Evolutionary conservation across 306 rosid species (phyloP), one percentile per base, ranked within the genome.

Genomic region (Pachyrhizus erosus): DNA sequence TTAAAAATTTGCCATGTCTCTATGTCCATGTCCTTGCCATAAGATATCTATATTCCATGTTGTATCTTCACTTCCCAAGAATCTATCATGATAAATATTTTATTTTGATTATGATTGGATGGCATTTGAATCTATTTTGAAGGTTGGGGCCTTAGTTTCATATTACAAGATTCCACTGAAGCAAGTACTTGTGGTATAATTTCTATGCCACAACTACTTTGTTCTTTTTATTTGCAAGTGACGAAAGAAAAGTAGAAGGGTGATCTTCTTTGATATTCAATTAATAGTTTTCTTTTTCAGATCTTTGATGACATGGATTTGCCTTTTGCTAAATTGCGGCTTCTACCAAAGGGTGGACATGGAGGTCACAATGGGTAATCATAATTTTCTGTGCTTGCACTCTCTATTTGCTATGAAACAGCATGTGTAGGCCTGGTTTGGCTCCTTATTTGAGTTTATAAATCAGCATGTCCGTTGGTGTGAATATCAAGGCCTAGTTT

Each of bases 341-440:
- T 96, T 71, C 87, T 92, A 89, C 99, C 99, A 31, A 96, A 96
- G 87, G 99, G 99, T 31, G 98, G 99, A 46, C 99, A 93, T 69
- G 98, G 99, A 89, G 99, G 99, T 70, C 99, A 93, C 45, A 93
- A 96, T 66, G 98, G 99, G 98, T 93, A 89, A 86, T 49, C 81
- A 58, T 9, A 61, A 37, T 79, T 48, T 66, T 52, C 75, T 81
- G 23, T 64, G 45, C 42, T 43, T 73, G 57, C 65, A 39, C 76
- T 48, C 8, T 14, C 24, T 20, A 61, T 77, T 81, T 86, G 80
- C 61, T 77, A 24, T 55, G 26, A 48, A 24, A 48, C 74, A 15
- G 15, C 60, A 48, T 73, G 31, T 70, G 46, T 64, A 67, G 54
- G 49, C 52, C 54, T 70, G 20, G 48, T 73, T 27, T 24, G 61